A percentile compares a stretch with the other conserved stretches of the same genome.
Evolutionary conservation across 495 filamentous ascomycete species (phyloP).

Genomic region (Neurospora tetrasperma): DNA sequence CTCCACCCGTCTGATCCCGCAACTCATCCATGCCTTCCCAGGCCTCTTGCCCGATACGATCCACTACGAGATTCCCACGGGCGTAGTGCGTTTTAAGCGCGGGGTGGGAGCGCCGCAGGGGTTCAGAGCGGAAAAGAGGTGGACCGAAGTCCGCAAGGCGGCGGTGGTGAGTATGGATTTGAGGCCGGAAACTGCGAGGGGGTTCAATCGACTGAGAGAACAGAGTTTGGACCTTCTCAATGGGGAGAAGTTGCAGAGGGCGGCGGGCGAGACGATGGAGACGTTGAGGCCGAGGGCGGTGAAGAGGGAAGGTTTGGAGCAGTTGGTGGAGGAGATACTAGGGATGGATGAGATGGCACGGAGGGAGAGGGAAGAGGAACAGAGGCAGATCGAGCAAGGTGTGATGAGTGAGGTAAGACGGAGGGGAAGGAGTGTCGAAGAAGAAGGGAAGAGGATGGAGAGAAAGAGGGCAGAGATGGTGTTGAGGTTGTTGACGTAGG

Average conservation of each 20-base stretch:
- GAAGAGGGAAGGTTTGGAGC: neutral
- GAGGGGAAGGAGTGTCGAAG: neutral
- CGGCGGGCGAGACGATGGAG: neutral
- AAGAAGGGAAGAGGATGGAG: neutral
- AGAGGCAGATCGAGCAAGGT: neutral
- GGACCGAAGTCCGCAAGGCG: neutral
- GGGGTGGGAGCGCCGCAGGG: neutral
- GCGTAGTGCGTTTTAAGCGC: conserved; percentile 9
- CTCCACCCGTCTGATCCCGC: conserved; percentile 24
- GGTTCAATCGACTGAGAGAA: neutral
- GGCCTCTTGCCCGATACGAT: conserved; percentile 34
- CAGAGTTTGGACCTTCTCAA: neutral
- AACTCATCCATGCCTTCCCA: conserved; percentile 38
- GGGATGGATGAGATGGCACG: neutral
- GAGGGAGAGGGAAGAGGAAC: neutral
- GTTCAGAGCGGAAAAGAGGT: neutral
- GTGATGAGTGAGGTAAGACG: neutral
- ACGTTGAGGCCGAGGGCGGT: neutral
- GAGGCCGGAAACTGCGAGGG: neutral
- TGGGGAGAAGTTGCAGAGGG: neutral
- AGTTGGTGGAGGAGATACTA: neutral
- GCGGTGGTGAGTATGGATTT: neutral
- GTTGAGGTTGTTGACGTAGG: neutral
- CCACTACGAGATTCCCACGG: conserved; percentile 22
- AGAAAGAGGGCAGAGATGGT: neutral